Percentiles rank a stretch among this genome's conserved stretches.
phyloP scores from a whole-genome alignment of 148 eudicot genomes.

The Mesembryanthemum crystallinum region DNA sequence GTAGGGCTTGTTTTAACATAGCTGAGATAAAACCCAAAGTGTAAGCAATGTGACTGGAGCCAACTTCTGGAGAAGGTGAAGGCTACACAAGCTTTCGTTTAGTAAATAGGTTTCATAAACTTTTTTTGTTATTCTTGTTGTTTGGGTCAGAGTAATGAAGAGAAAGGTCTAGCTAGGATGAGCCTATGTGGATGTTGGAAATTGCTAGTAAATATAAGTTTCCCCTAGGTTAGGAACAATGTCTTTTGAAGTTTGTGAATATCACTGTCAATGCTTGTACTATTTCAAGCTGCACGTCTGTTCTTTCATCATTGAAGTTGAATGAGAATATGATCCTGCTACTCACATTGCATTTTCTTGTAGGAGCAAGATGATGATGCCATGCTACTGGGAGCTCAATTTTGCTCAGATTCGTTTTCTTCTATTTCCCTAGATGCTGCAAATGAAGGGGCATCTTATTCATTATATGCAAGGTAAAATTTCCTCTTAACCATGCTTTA shows the following conservation, averaged over 20 bases:
- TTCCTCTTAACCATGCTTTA: neutral
- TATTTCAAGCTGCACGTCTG: neutral
- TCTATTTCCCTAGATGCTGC: conserved; percentile 61
- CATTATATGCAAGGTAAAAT: conserved; percentile 75
- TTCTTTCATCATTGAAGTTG: neutral
- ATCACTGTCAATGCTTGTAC: conserved; percentile 4
- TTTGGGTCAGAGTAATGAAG: neutral
- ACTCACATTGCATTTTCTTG: conserved; percentile 16
- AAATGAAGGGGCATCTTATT: conserved; percentile 57
- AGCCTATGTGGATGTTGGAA: neutral
- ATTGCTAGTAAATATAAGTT: neutral
- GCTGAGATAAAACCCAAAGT: neutral
- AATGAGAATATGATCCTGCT: neutral
- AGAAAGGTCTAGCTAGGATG: neutral
- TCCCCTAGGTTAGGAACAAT: neutral
- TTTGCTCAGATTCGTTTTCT: conserved; percentile 86
- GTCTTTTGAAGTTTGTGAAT: conserved; percentile 7
- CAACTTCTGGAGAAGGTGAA: neutral
- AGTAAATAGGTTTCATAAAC: too few species aligned
- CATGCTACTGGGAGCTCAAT: conserved; percentile 89
- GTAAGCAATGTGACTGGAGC: neutral
- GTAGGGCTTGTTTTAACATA: neutral
- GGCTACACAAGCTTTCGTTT: neutral
- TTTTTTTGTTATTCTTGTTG: too few species aligned
- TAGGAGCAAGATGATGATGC: conserved; percentile 98